Base-by-base conservation (phyloP, 768 basidiomycete species). In the Fomitopsis pulvina region DNA sequence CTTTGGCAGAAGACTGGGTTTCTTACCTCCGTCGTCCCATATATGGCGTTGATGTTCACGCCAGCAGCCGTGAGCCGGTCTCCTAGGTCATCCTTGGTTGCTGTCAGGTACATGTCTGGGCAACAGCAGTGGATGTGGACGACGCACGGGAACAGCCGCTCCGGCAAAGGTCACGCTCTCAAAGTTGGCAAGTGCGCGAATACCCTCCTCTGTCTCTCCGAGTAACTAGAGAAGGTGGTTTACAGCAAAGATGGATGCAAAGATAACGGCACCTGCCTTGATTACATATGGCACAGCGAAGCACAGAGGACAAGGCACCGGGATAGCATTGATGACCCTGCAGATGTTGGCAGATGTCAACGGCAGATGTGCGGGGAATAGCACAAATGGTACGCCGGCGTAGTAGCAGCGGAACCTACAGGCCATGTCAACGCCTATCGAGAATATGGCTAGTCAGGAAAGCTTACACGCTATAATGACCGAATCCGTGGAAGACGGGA, bases 151-250 rank as follows among this genome's bases (percentile, higher is more conserved):
- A 39, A 79, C 68, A 3, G 80, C 66, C 11, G 74, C 74, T 1
- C 80, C 80, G 24, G 74, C 76, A 52, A 71, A 79, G 21, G 67
- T 68, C 25, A 79, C 75, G n/a, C 75, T 56, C 39, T 78, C 71
- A 56, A 80, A 76, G 12, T 60, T 57, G 18, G 59, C 63, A 4
- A 81, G 66, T 11, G 66, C 60, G 2, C 64, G 51, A 8, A 73
- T 60, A 21, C 78, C 79, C 52, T 75, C 73, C 6, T 65, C 59
- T 0, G 71, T 70, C 62, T 80, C 80, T 0, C 65, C 71, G 1
- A 81, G 64, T 1, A 81, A 61, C 58, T 76, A 66, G 39, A 2
- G 29, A 37, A 10, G 22, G 6, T 11, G 10, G 20, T 22, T 34
- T 2, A 27, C 7, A 5, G 21, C 16, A 16, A 21, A 2, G 24